Conservation (phyloP, 2,329 filamentous ascomycete species). For the Pyrenophora tritici-repentis region DNA sequence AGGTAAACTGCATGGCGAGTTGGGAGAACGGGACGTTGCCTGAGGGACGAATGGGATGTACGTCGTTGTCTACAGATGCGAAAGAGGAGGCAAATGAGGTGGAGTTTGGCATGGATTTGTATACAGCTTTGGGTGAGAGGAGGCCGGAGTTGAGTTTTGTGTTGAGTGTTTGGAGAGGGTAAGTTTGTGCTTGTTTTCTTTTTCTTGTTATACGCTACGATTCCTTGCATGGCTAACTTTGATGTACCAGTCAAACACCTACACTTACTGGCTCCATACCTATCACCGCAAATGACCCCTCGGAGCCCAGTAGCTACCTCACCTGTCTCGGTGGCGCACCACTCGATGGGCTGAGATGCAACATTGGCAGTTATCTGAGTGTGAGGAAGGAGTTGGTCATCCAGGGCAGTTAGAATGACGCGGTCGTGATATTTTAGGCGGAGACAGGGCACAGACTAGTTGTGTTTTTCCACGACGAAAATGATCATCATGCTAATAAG, state of each 20-base stretch:
- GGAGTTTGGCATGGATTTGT: constrained; percentile 6
- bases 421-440: not conserved
- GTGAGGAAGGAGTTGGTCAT: constrained; percentile 7
- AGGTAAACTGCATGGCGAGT: constrained; percentile 12
- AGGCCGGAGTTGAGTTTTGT: constrained; percentile 16
- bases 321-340: constrained; percentile 22
- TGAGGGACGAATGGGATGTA: not conserved
- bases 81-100: not conserved
- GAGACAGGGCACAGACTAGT: not conserved
- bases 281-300: constrained; percentile 23
- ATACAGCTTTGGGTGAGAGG: not conserved
- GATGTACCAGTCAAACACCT: not conserved
- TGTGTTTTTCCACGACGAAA: too few relatives aligned
- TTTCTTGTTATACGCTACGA: not conserved
- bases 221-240: not conserved
- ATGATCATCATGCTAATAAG: too few relatives aligned
- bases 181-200: not conserved
- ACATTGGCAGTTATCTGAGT: constrained; percentile 18
- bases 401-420: not conserved
- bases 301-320: constrained; percentile 17
- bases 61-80: not conserved
- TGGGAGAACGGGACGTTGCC: constrained; percentile 23
- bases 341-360: constrained; percentile 23
- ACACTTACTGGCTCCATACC: not conserved
- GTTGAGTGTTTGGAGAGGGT: constrained; percentile 5